These are phyloP conservation scores for Lagenidium sp. DNA, from an alignment of 352 stramenopile genomes.

Conservation along the genomic window DNA sequence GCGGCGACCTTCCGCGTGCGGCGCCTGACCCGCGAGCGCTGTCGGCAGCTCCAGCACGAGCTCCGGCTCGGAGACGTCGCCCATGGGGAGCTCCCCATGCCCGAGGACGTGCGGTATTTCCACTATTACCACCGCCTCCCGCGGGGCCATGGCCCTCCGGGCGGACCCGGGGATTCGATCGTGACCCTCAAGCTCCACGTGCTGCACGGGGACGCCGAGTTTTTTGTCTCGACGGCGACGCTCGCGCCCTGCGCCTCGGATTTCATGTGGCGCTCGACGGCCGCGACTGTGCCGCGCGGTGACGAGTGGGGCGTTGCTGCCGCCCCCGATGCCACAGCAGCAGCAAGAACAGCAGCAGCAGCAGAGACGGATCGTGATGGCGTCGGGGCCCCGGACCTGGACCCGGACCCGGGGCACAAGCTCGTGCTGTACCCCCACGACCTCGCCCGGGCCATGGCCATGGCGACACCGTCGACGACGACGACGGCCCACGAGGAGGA, in stretches of 20 bases:
- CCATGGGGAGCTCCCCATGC: conserved; percentile 14
- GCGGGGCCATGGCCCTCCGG: too few species aligned
- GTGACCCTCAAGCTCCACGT: conserved; percentile 51
- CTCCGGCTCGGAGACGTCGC: conserved; percentile 36
- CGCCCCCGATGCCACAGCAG: too few species aligned
- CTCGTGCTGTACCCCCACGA: conserved; percentile 56
- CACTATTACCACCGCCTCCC: conserved; percentile 34
- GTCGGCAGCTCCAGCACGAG: conserved; percentile 33
- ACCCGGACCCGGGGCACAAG: conserved; percentile 22
- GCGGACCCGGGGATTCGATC: conserved; percentile 20
- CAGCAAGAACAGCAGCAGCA: too few species aligned
- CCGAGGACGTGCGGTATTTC: conserved; percentile 27
- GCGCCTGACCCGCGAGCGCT: conserved; percentile 45
- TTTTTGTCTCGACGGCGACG: conserved; percentile 67
- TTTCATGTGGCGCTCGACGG: conserved; percentile 52
- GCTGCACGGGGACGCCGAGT: conserved; percentile 31
- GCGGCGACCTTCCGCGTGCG: conserved; percentile 32
- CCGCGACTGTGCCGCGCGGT: conserved; percentile 12
- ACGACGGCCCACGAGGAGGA: too few species aligned
- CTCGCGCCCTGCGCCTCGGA: conserved; percentile 49
- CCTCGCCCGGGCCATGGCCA: conserved; percentile 12
- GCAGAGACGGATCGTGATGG: too few species aligned
- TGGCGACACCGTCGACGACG: too few species aligned
- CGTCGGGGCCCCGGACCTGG: too few species aligned
- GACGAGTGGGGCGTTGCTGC: background rate